Conservation (phyloP, 129 eudicot genomes). For the Smallanthus sonchifolius region DNA sequence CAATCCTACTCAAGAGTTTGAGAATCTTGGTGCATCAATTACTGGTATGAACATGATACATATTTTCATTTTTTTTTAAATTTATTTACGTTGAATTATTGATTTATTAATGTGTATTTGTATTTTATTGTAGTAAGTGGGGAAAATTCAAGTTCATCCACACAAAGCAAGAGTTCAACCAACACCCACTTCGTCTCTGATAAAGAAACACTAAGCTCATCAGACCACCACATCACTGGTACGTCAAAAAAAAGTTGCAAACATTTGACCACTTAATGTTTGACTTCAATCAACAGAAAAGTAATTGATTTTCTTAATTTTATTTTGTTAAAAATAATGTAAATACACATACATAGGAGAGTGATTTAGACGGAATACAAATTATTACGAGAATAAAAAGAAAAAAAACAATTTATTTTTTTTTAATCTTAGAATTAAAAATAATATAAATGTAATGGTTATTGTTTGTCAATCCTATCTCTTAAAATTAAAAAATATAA, state of each 20-base stretch:
- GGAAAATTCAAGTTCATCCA: conserved; percentile 40
- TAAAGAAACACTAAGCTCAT: conserved; percentile 38
- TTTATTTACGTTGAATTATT: conserved; percentile 4
- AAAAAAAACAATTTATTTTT: too few relatives aligned
- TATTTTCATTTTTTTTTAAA: neutral
- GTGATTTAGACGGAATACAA: too few relatives aligned
- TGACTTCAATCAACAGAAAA: conserved; percentile 14
- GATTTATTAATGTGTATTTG: neutral
- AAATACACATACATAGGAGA: too few relatives aligned
- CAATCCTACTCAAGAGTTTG: conserved; percentile 15
- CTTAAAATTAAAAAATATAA: too few relatives aligned
- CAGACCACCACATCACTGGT: conserved; percentile 34
- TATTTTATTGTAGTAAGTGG: conserved; percentile 20
- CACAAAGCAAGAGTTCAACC: conserved; percentile 50
- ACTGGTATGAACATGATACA: conserved; percentile 13
- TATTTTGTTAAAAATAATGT: neutral
- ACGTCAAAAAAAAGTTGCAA: conserved; percentile 9
- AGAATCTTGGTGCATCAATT: conserved; percentile 16
- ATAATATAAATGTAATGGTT: too few relatives aligned
- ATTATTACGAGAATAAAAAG: too few relatives aligned
- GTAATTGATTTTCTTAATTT: neutral
- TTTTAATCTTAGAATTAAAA: too few relatives aligned
- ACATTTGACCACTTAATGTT: conserved; percentile 24
- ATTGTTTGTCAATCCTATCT: too few relatives aligned
- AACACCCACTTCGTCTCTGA: conserved; percentile 36